These are phyloP conservation scores for Tricholoma furcatifolium DNA, from an alignment of 768 basidiomycete genomes.

Conservation along the genomic window DNA sequence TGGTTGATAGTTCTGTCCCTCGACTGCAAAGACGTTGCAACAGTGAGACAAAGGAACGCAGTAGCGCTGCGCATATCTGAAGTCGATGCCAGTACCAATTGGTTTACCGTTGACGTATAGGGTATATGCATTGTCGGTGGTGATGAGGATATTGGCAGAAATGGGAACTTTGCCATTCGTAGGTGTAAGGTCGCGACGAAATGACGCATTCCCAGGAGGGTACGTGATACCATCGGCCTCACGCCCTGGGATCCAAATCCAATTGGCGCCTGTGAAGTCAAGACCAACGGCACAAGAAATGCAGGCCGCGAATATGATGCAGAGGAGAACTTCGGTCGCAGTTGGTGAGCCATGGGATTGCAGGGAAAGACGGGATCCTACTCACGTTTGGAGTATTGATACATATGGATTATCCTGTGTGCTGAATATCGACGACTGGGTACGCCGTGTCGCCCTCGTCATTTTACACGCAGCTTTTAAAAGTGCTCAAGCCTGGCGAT, in stretches of 20 bases:
- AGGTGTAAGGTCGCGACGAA: constrained; percentile 27
- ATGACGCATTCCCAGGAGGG: constrained; percentile 25
- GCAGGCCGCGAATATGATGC: constrained; percentile 6
- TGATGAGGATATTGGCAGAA: constrained; percentile 29
- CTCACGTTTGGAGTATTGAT: too few relatives aligned
- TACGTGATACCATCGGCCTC: constrained; percentile 11
- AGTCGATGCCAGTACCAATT: constrained; percentile 22
- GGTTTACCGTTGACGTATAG: constrained; percentile 29
- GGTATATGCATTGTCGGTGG: constrained; percentile 28
- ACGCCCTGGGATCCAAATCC: constrained; percentile 31
- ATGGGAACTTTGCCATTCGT: constrained; percentile 25
- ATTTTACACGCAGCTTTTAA: too few relatives aligned
- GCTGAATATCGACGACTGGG: too few relatives aligned
- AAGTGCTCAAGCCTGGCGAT: too few relatives aligned
- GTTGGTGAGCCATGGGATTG: not conserved
- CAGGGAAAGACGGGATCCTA: too few relatives aligned
- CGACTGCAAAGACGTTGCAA: constrained; percentile 33
- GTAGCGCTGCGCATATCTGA: constrained; percentile 22
- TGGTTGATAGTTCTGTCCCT: constrained; percentile 17
- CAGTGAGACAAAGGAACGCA: constrained; percentile 24
- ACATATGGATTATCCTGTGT: too few relatives aligned
- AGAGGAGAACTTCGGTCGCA: constrained; percentile 1
- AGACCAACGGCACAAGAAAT: constrained; percentile 8
- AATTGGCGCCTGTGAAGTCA: constrained; percentile 18
- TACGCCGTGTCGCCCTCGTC: too few relatives aligned